These are phyloP conservation scores for Aspergillus costaricaensis DNA, from an alignment of 2,329 filamentous ascomycete genomes.

Conservation along the genomic window DNA sequence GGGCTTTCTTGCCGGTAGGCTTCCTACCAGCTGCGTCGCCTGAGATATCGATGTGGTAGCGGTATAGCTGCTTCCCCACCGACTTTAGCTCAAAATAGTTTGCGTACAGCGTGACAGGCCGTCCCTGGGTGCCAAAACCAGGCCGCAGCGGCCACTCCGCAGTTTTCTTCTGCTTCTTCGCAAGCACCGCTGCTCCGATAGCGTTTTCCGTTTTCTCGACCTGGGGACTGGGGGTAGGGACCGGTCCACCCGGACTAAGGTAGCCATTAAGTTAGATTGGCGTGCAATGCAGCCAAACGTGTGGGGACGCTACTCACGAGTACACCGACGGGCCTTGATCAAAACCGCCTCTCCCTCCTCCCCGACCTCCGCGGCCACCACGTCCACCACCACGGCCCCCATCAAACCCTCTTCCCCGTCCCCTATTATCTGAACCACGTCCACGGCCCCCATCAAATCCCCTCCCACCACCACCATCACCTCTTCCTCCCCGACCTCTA, in stretches of 20 bases:
- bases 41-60: slow-evolving; percentile 44
- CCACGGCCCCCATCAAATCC: slow-evolving; percentile 29
- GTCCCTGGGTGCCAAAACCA: slow-evolving; percentile 40
- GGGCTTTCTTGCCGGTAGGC: slow-evolving; percentile 46
- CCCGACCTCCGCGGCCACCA: slow-evolving; percentile 8
- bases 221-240: slow-evolving; percentile 23
- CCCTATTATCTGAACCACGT: slow-evolving; percentile 18
- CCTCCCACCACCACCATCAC: slow-evolving; percentile 21
- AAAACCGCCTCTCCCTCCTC: slow-evolving; percentile 16
- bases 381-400: slow-evolving; percentile 14
- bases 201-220: slow-evolving; percentile 33
- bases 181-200: slow-evolving; percentile 26
- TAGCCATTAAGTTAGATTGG: background rate
- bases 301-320: slow-evolving; percentile 29
- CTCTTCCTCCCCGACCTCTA: slow-evolving; percentile 26
- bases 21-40: slow-evolving; percentile 29
- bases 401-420: slow-evolving; percentile 14
- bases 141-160: slow-evolving; percentile 38
- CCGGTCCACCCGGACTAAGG: slow-evolving; percentile 24
- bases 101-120: slow-evolving; percentile 36
- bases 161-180: slow-evolving; percentile 19
- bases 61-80: slow-evolving; percentile 40
- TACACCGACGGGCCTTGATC: slow-evolving; percentile 30
- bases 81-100: slow-evolving; percentile 44
- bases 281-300: background rate